Evolutionary conservation across 192 early-diverging fungal genomes (phyloP).

Genomic region (Podochytrium sp.): DNA sequence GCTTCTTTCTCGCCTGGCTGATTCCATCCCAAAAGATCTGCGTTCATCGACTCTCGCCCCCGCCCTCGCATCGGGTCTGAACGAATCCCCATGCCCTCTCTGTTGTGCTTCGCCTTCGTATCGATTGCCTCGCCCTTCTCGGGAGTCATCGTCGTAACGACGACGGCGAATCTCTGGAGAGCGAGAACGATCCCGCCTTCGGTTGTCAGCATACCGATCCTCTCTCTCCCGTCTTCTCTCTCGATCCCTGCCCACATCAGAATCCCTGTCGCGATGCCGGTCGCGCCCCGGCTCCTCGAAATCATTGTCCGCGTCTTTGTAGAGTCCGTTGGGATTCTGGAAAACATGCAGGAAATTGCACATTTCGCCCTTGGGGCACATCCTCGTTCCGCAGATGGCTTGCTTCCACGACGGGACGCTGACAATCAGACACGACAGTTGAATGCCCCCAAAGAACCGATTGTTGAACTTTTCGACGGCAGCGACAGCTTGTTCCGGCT

Average conservation of each 20-base stretch:
- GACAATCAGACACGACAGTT: slow-evolving; percentile 37
- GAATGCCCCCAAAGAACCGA: slow-evolving; percentile 47
- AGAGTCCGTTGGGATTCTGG: slow-evolving; percentile 42
- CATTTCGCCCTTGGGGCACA: slow-evolving; percentile 43
- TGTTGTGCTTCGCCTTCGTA: background rate
- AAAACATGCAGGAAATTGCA: slow-evolving; percentile 51
- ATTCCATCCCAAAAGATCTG: too few species aligned
- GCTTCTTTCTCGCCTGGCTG: too few species aligned
- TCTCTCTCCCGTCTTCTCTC: background rate
- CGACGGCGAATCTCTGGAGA: too few species aligned
- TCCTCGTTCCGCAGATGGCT: slow-evolving; percentile 48
- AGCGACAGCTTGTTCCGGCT: slow-evolving; percentile 38
- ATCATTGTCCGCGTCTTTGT: slow-evolving; percentile 43
- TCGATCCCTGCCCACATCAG: background rate
- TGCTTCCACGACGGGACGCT: slow-evolving; percentile 50
- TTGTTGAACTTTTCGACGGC: slow-evolving; percentile 41
- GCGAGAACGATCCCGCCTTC: too few species aligned
- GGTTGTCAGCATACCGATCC: background rate
- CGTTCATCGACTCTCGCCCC: background rate
- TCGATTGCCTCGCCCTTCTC: background rate
- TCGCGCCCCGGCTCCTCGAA: slow-evolving; percentile 24
- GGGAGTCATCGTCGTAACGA: too few species aligned
- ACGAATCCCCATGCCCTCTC: background rate
- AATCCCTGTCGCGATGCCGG: background rate
- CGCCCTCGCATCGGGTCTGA: background rate